A percentile compares a stretch with the other conserved stretches of the same genome.
Conservation (phyloP, 129 eudicot species). For the Ambrosia trifida region DNA sequence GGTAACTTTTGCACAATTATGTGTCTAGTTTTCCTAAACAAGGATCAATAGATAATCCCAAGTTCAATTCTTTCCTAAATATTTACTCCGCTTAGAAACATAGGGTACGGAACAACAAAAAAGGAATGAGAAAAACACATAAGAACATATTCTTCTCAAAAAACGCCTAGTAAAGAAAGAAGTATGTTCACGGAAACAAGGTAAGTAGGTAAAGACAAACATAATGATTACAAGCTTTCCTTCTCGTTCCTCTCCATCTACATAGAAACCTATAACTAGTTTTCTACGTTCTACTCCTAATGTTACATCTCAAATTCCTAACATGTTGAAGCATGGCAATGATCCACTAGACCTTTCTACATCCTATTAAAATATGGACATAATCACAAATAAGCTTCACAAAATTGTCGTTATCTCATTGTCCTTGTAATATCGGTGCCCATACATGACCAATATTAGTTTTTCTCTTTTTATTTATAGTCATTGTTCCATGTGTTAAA, state of each 20-base stretch:
- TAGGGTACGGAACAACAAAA: neutral
- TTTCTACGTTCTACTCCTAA: neutral
- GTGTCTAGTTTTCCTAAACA: neutral
- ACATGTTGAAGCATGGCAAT: neutral
- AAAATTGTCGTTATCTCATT: neutral
- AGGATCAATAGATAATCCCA: neutral
- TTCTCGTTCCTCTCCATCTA: conserved; percentile 1
- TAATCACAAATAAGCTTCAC: neutral
- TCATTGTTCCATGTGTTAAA: conserved; percentile 10
- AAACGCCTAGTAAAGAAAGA: neutral
- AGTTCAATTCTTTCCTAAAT: neutral
- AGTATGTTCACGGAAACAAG: neutral
- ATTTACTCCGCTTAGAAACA: neutral
- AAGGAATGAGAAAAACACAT: neutral
- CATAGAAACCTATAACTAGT: neutral
- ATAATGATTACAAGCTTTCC: neutral
- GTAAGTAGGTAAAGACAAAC: neutral
- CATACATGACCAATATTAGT: conserved; percentile 8
- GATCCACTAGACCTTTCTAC: conserved; percentile 1
- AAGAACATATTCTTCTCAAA: neutral
- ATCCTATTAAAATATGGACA: neutral
- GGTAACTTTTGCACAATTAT: neutral
- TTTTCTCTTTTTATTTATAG: conserved; percentile 10
- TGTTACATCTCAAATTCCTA: neutral
- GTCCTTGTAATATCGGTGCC: neutral